Base-by-base conservation (phyloP, 164 flowering plant species). In the Vitis rupestris region DNA sequence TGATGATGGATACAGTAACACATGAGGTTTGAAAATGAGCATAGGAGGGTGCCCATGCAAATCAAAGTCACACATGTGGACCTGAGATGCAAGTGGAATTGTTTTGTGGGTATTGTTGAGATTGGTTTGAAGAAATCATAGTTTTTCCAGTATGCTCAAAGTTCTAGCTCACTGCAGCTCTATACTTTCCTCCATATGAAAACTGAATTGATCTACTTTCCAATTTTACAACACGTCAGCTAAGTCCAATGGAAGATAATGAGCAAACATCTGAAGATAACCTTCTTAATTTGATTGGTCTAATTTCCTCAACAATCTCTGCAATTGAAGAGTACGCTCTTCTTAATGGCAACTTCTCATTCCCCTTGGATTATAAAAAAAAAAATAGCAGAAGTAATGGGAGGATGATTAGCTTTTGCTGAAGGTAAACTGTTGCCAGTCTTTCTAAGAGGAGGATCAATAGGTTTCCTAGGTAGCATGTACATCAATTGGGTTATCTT, bases 141-240 rank as follows among this genome's bases (percentile, higher is more conserved):
- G 72, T 74, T 76, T 83, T 62, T 81, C 82, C 73, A 85, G 61
- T 3, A 85, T 73, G 55, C 78, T 80, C 66, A 83, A 52, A 17
- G 52, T 31, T 12, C 61, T 65, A 51, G 72, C 81, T 13, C 84
- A 74, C 17, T 76, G 70, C 61, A 82, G 54, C 76, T 82, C 88
- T 69, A 72, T 82, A 91, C 98, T 94, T 90, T 93, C 97, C 66
- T 89, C 91, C 69, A 91, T 19, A 63, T 10, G 90, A 82, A 61
- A 93, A 91, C 74, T 83, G 87, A 68, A 93, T 87, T 65, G 94
- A 79, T 71, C 90, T 86, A 74, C 83, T 90, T 72, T 93, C 98
- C 77, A 93, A 76, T 71, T 88, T 92, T 61, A 93, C 83, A 27
- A 96, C 98, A 77, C 83, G 91, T 67, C 73, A 76, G 75, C 90